A percentile compares a stretch with the other conserved stretches of the same genome.
Conservation (phyloP, 2,329 filamentous ascomycete species). For the Gaeumannomyces tritici region DNA sequence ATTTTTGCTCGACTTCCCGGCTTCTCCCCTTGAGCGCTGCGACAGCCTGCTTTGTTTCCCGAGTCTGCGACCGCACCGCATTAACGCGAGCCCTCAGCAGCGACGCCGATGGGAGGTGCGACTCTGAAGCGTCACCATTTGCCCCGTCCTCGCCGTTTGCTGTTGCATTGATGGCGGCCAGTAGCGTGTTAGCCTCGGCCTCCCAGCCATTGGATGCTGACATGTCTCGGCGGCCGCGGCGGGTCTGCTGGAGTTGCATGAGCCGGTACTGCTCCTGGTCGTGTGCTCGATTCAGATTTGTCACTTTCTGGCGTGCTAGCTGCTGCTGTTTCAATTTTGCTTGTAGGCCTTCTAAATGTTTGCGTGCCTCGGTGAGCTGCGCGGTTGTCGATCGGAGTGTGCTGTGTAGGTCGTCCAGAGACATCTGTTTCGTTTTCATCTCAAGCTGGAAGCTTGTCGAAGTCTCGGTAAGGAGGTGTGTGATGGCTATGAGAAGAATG, state of each 20-base stretch:
- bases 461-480: constrained; percentile 70
- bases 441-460: constrained; percentile 71
- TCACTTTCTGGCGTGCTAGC: constrained; percentile 60
- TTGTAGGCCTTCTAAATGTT: constrained; percentile 61
- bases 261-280: constrained; percentile 57
- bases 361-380: constrained; percentile 67
- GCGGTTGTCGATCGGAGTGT: constrained; percentile 73
- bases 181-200: constrained; percentile 39
- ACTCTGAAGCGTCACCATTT: constrained; percentile 20
- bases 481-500: constrained; percentile 52
- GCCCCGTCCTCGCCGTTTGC: constrained; percentile 13
- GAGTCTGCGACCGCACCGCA: constrained; percentile 62
- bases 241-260: constrained; percentile 33
- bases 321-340: constrained; percentile 54
- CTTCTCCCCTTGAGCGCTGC: constrained; percentile 67
- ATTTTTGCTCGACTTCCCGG: constrained; percentile 77
- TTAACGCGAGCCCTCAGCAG: constrained; percentile 58
- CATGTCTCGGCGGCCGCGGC: constrained; percentile 34
- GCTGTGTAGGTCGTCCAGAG: constrained; percentile 72
- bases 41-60: constrained; percentile 56
- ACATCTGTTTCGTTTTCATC: constrained; percentile 72
- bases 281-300: constrained; percentile 66
- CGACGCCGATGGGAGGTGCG: constrained; percentile 44
- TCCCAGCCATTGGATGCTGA: constrained; percentile 42
- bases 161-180: constrained; percentile 29